A percentile compares a stretch with the other conserved stretches of the same genome.
Evolutionary conservation across 2,329 filamentous ascomycete species (phyloP).

Genomic region (Herpotrichia juniperi): DNA sequence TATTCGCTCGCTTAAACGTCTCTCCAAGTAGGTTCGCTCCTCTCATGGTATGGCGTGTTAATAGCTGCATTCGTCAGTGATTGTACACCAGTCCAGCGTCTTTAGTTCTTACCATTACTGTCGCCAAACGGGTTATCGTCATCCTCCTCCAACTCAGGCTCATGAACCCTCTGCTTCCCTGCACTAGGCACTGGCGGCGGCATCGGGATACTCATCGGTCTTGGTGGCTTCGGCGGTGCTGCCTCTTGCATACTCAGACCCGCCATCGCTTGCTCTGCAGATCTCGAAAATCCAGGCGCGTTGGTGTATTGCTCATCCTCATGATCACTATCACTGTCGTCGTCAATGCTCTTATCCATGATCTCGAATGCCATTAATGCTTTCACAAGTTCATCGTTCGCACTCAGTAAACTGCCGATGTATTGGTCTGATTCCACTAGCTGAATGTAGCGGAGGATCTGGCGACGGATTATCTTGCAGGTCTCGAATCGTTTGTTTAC

Average conservation of each 20-base stretch:
- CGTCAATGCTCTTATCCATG: slow-evolving; percentile 82
- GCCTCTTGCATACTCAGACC: slow-evolving; percentile 50
- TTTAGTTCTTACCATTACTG: slow-evolving; percentile 61
- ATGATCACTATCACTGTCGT: slow-evolving; percentile 69
- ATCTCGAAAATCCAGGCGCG: background rate
- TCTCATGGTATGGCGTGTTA: slow-evolving; percentile 54
- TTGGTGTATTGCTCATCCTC: slow-evolving; percentile 32
- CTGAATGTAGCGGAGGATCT: slow-evolving; percentile 91
- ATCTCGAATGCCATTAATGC: slow-evolving; percentile 95
- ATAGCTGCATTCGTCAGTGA: slow-evolving; percentile 51
- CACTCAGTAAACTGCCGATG: slow-evolving; percentile 87
- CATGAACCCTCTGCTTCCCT: slow-evolving; percentile 52
- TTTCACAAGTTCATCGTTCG: slow-evolving; percentile 94
- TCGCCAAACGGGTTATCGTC: slow-evolving; percentile 89
- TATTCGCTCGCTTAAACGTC: slow-evolving; percentile 39
- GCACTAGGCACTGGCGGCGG: slow-evolving; percentile 40
- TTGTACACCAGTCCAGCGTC: background rate
- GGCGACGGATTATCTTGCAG: slow-evolving; percentile 84
- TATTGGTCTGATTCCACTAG: slow-evolving; percentile 88
- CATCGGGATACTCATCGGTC: slow-evolving; percentile 51
- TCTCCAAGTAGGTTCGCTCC: slow-evolving; percentile 42
- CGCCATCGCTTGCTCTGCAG: slow-evolving; percentile 51
- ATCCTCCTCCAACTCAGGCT: slow-evolving; percentile 61
- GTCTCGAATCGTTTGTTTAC: slow-evolving; percentile 80
- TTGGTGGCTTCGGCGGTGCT: slow-evolving; percentile 57